Evolutionary conservation across 129 eudicot genomes (phyloP).

Genomic region (Saussurea involucrata): DNA sequence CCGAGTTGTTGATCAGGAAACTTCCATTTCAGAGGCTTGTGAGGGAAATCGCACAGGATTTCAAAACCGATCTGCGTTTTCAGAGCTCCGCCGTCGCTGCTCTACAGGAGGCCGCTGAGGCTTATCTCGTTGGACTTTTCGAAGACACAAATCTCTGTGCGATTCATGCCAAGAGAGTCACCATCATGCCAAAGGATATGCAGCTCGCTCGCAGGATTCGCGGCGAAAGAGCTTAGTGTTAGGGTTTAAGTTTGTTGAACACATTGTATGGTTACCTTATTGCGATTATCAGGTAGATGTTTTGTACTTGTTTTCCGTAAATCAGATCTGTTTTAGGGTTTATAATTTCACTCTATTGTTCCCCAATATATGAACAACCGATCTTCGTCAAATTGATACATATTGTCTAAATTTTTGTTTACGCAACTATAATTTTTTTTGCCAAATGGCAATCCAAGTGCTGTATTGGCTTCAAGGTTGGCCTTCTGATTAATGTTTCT

Average conservation of each 20-base stretch:
- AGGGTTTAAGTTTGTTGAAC: not conserved
- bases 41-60: constrained; percentile 42
- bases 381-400: not conserved
- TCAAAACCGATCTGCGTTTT: constrained; percentile 35
- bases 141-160: constrained; percentile 54
- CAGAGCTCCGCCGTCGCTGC: constrained; percentile 48
- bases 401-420: not conserved
- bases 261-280: not conserved
- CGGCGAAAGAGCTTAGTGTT: constrained; percentile 48
- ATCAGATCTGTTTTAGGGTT: not conserved
- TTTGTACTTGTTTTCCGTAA: not conserved
- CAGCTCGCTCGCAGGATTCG: constrained; percentile 53
- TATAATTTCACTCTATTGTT: not conserved
- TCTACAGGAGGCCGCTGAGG: constrained; percentile 40
- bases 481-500: too few relatives aligned
- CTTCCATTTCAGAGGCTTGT: constrained; percentile 38
- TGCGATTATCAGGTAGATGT: not conserved
- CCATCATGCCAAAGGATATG: constrained; percentile 57
- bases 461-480: too few relatives aligned
- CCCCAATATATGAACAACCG: not conserved
- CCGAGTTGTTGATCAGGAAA: constrained; percentile 35
- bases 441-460: too few relatives aligned
- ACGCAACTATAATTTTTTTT: not conserved
- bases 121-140: constrained; percentile 41
- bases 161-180: constrained; percentile 53